Evolutionary conservation across 257 asterid species (phyloP).

Genomic region (Striga asiatica): DNA sequence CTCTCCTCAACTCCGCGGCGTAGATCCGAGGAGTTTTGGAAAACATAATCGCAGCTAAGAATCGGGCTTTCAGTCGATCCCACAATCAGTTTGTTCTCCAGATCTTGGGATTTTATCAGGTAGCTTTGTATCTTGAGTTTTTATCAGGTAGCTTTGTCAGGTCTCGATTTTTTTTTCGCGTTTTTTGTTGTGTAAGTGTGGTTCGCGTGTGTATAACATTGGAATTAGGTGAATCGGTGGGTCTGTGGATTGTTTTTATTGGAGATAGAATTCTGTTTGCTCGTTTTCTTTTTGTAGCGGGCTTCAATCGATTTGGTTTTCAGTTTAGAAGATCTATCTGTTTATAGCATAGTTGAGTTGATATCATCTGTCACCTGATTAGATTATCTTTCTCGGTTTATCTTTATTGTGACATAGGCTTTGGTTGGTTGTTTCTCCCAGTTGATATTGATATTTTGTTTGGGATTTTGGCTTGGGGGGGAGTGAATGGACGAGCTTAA

Average conservation of each 20-base stretch:
- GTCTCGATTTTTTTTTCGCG: neutral
- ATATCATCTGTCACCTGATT: neutral
- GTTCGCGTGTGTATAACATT: neutral
- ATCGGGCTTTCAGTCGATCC: slow-evolving; percentile 1
- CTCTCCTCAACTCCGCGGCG: slow-evolving; percentile 44
- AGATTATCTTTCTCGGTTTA: neutral
- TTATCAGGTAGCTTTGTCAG: slow-evolving; percentile 16
- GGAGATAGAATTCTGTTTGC: slow-evolving; percentile 1
- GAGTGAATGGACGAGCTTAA: too few species aligned
- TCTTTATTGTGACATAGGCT: neutral
- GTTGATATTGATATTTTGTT: neutral
- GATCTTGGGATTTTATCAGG: too few species aligned
- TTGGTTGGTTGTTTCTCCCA: too few species aligned
- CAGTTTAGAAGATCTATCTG: neutral
- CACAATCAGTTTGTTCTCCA: neutral
- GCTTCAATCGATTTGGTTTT: neutral
- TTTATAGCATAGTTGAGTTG: neutral
- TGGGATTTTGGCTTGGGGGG: neutral
- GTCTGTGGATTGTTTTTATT: slow-evolving; percentile 3
- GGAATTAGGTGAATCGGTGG: neutral
- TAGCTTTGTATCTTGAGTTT: slow-evolving; percentile 20
- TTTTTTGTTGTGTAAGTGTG: too few species aligned
- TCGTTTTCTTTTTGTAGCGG: neutral
- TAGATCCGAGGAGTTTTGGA: slow-evolving; percentile 51
- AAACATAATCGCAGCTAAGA: slow-evolving; percentile 5